These are phyloP conservation scores for Ophioceras dolichostomum DNA, from an alignment of 2,329 filamentous ascomycete genomes.

Conservation along the genomic window DNA sequence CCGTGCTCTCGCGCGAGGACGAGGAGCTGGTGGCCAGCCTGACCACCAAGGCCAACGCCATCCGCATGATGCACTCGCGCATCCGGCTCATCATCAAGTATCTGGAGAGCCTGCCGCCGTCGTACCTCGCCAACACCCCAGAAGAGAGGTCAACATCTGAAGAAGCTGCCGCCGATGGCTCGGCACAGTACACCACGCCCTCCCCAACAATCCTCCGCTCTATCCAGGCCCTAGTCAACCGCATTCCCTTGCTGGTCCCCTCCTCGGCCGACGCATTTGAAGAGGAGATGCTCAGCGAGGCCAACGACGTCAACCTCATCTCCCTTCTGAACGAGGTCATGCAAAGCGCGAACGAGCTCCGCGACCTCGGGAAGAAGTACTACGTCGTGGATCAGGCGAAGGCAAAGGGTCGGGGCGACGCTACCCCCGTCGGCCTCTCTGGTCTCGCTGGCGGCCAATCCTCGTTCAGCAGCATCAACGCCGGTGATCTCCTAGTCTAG, in stretches of 20 bases:
- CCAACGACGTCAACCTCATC: constrained; percentile 74
- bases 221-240: constrained; percentile 73
- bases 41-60: constrained; percentile 80
- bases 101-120: constrained; percentile 57
- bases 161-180: constrained; percentile 13
- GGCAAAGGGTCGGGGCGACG: constrained; percentile 6
- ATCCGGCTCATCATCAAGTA: constrained; percentile 66
- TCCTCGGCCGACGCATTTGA: constrained; percentile 53
- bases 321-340: constrained; percentile 58
- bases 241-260: constrained; percentile 71
- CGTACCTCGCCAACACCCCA: constrained; percentile 34
- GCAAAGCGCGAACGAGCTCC: constrained; percentile 56
- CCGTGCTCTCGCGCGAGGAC: constrained; percentile 42
- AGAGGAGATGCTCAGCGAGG: constrained; percentile 60
- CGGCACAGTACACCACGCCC: constrained; percentile 17
- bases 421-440: background rate
- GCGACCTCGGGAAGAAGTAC: constrained; percentile 67
- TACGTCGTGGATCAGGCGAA: constrained; percentile 37
- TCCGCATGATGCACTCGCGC: constrained; percentile 80
- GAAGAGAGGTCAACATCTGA: no score
- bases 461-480: background rate
- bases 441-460: background rate
- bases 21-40: constrained; percentile 53
- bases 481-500: constrained; percentile 1
- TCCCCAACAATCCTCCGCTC: constrained; percentile 72